A percentile compares a stretch with the other conserved stretches of the same genome.
Conservation (phyloP, 305 asterid genomes). For the Fraxinus paxiana region DNA sequence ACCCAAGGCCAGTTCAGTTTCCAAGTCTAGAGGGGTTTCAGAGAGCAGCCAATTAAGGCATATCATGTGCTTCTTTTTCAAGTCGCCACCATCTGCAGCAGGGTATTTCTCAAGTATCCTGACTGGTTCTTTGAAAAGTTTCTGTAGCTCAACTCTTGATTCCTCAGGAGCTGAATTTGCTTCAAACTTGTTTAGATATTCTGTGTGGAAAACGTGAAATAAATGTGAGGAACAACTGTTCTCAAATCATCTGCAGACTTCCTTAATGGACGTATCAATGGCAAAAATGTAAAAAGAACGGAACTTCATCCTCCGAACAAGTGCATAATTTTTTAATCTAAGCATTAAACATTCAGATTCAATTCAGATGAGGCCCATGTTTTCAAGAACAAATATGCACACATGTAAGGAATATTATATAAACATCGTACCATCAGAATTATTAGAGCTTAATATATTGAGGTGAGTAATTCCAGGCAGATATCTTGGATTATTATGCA, state of each 20-base stretch:
- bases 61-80: constrained; percentile 91
- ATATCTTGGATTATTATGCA: background rate
- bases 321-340: background rate
- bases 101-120: constrained; percentile 87
- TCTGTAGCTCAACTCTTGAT: constrained; percentile 67
- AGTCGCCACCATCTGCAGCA: constrained; percentile 77
- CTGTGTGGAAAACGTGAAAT: constrained; percentile 32
- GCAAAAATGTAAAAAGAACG: constrained; percentile 1
- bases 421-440: background rate
- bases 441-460: background rate
- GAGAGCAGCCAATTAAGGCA: constrained; percentile 94
- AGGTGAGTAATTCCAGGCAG: constrained; percentile 1
- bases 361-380: background rate
- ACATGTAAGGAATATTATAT: background rate
- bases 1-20: constrained; percentile 87
- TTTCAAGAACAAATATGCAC: background rate
- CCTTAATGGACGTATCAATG: background rate
- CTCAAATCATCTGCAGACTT: constrained; percentile 7
- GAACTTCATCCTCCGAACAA: background rate
- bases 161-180: constrained; percentile 85
- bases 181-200: constrained; percentile 81
- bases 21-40: constrained; percentile 82
- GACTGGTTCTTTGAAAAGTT: constrained; percentile 69
- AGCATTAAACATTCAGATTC: constrained; percentile 1
- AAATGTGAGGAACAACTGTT: constrained; percentile 2